Evolutionary conservation across 2,329 filamentous ascomycete genomes (phyloP).

Genomic region (Fusarium heterosporum): DNA sequence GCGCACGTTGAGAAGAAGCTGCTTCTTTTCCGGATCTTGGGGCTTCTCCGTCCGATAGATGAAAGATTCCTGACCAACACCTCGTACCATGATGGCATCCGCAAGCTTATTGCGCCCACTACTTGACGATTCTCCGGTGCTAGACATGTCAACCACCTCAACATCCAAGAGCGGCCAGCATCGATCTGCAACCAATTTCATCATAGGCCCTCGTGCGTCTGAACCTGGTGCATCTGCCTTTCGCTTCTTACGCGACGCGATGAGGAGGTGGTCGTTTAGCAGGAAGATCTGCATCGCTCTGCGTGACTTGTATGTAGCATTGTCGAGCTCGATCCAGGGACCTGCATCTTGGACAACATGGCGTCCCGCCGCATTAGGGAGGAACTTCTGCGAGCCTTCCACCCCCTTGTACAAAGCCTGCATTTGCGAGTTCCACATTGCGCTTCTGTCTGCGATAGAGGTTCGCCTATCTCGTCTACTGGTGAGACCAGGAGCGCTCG

Average conservation of each 20-base stretch:
- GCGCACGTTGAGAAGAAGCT: constrained; percentile 87
- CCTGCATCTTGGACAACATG: constrained; percentile 95
- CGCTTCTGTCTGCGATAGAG: constrained; percentile 80
- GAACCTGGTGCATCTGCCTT: constrained; percentile 74
- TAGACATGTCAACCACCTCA: constrained; percentile 88
- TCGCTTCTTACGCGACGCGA: constrained; percentile 93
- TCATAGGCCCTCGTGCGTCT: constrained; percentile 65
- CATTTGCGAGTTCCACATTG: constrained; percentile 76
- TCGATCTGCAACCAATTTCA: constrained; percentile 89
- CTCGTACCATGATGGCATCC: constrained; percentile 90
- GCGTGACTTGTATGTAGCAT: constrained; percentile 94
- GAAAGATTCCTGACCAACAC: constrained; percentile 88
- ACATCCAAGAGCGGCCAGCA: constrained; percentile 96
- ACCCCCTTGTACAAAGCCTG: constrained; percentile 91
- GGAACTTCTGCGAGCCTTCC: constrained; percentile 97
- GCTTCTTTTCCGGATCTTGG: constrained; percentile 81
- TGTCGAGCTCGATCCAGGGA: constrained; percentile 95
- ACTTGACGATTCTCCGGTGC: constrained; percentile 66
- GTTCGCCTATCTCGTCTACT: constrained; percentile 87
- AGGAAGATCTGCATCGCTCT: constrained; percentile 91
- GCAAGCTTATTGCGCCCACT: constrained; percentile 71
- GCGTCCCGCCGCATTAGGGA: constrained; percentile 89
- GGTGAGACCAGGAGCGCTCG: constrained; percentile 58
- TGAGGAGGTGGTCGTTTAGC: constrained; percentile 91
- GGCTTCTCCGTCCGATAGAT: constrained; percentile 92